A percentile compares a stretch with the other conserved stretches of the same genome.
These are phyloP conservation scores for Ophiosphaerella korrae DNA, from an alignment of 2,329 filamentous ascomycete species.

Conservation along the genomic window DNA sequence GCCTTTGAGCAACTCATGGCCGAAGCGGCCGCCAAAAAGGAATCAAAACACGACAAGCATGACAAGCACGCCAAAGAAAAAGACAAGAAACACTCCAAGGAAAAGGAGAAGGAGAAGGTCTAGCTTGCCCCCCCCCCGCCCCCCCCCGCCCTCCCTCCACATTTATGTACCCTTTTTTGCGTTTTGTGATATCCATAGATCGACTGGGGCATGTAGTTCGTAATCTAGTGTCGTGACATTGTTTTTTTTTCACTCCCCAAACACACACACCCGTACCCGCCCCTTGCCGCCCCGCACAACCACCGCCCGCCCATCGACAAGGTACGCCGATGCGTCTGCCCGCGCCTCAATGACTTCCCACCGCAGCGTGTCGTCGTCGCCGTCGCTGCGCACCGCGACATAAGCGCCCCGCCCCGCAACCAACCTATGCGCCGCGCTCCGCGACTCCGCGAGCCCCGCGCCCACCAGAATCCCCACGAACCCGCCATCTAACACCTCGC, in stretches of 20 bases:
- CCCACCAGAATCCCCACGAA: too few species aligned
- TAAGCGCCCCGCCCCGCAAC: constrained; percentile 63
- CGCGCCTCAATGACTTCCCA: constrained; percentile 69
- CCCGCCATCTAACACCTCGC: too few species aligned
- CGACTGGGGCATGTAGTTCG: too few species aligned
- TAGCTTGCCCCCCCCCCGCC: too few species aligned
- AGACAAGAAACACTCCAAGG: constrained; percentile 26
- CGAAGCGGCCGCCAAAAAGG: constrained; percentile 94
- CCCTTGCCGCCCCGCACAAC: constrained; percentile 64
- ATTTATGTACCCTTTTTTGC: constrained; percentile 7
- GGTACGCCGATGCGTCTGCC: constrained; percentile 63
- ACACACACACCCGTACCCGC: constrained; percentile 60
- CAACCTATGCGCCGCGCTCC: constrained; percentile 64
- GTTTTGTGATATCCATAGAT: constrained; percentile 39
- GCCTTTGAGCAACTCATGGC: constrained; percentile 98
- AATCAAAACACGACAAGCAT: constrained; percentile 77
- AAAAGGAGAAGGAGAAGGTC: constrained; percentile 37
- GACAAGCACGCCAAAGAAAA: constrained; percentile 42
- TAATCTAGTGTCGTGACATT: too few species aligned
- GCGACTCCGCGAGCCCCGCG: constrained; percentile 62
- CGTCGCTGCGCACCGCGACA: constrained; percentile 47
- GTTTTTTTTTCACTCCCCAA: too few species aligned
- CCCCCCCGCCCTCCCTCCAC: too few species aligned
- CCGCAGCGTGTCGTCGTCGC: constrained; percentile 52
- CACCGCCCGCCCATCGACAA: constrained; percentile 63